Base-by-base conservation (phyloP, 225 moss, liverwort and hornwort species). In the Neckera pumila region DNA sequence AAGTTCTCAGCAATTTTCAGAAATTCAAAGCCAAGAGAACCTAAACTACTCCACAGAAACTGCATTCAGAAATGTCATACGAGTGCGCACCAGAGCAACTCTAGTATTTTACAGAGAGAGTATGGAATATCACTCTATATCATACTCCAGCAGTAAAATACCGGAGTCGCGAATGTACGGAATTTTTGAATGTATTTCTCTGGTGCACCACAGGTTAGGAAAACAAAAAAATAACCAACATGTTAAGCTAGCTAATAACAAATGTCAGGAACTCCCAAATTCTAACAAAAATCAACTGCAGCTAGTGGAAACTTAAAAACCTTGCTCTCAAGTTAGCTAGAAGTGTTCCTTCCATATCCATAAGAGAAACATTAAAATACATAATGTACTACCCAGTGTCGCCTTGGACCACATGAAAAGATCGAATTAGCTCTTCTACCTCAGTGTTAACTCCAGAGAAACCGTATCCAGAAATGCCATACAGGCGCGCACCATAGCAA, bases 401-500 rank as follows among this genome's bases (percentile, higher is more conserved):
- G 6, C 8, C 45, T 45, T 45, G 45, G 45, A 45, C 45, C 8
- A 45, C 45, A 45, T 45, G 45, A 45, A 45, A 45, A 45, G 45
- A 45, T 45, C 45, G 45, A 45, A 45, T 45, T 45, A 45, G 45
- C 45, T 45, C 45, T 45, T 45, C 45, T 45, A 45, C 45, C 45
- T 45, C 45, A 45, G 45, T 45, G 45, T 45, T 45, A 45, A 51
- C 51, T 51, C 34, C 17, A 74, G 20, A 49, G 20, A 33, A 75
- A 49, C 20, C 12, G 75, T 31, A 75, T 31, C 49, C 18, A 49
- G 31, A 75, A 75, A 75, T 31, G 2, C 12, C 75, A 49, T 1
- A 7, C 18, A 19, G 11, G 3, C 3, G 3, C 3, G 1, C 13
- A 3, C 17, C 3, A 49, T 1, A 11, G 49, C 31, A 75, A 18